Conservation (phyloP, 2,329 filamentous ascomycete genomes). For the Botrytis porri region DNA sequence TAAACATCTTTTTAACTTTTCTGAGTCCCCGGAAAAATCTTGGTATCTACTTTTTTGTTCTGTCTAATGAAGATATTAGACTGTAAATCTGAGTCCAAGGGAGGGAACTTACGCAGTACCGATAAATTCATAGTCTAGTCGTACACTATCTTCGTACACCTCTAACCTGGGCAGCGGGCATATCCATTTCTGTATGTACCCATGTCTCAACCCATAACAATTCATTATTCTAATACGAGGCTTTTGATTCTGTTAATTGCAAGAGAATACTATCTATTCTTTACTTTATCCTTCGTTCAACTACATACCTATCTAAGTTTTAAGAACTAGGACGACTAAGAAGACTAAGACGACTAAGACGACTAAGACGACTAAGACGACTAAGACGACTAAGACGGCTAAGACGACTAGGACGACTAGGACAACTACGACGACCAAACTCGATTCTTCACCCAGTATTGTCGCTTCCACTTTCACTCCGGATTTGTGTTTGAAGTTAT, state of each 20-base stretch:
- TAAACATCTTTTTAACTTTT: neutral
- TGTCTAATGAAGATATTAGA: neutral
- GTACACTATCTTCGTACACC: neutral
- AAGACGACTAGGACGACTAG: neutral
- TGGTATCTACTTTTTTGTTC: neutral
- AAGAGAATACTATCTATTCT: neutral
- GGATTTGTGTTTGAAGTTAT: neutral
- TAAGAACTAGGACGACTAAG: neutral
- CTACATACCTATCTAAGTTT: neutral
- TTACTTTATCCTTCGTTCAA: neutral
- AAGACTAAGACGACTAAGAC: neutral
- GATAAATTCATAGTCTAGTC: neutral
- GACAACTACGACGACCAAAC: neutral
- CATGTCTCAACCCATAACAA: neutral
- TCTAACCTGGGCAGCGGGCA: neutral
- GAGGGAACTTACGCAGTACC: neutral
- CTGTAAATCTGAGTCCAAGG: neutral
- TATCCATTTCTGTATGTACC: neutral
- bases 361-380: neutral
- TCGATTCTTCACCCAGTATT: neutral
- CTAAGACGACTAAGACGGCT: neutral
- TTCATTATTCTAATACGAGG: neutral
- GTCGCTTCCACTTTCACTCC: neutral
- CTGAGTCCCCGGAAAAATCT: neutral
- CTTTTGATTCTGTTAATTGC: neutral